Conservation (phyloP, 768 basidiomycete genomes). For the Pisolithus orientalis region DNA sequence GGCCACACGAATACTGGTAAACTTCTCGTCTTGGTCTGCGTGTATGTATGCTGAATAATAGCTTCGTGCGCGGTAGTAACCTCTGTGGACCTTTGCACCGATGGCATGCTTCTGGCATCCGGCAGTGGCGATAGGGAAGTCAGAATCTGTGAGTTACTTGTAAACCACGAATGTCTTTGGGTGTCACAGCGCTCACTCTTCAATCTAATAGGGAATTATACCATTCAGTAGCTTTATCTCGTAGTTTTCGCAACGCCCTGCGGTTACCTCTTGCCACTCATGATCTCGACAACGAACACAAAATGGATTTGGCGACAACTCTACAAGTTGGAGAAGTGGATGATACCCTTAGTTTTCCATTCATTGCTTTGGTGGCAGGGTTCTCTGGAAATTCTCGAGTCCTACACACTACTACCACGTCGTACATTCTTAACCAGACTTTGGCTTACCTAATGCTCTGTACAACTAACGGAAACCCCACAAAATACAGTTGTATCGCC, state of each 20-base stretch:
- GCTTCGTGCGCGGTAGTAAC: slow-evolving; percentile 30
- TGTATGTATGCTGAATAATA: not conserved
- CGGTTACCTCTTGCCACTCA: not conserved
- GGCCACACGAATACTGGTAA: slow-evolving; percentile 30
- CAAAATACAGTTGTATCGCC: not conserved
- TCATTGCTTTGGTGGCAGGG: not conserved
- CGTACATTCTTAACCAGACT: slow-evolving; percentile 2
- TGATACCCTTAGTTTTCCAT: not conserved
- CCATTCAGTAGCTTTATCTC: slow-evolving; percentile 15
- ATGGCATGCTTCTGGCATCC: slow-evolving; percentile 28
- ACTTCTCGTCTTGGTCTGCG: slow-evolving; percentile 19
- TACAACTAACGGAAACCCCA: not conserved
- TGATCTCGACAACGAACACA: not conserved
- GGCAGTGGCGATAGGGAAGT: slow-evolving; percentile 33
- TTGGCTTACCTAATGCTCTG: slow-evolving; percentile 22
- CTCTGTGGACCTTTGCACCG: slow-evolving; percentile 31
- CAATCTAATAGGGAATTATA: slow-evolving; percentile 20
- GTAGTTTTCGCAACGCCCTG: not conserved
- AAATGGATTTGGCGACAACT: no score
- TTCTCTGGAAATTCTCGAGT: no score
- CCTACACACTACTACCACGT: not conserved
- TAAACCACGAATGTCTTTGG: slow-evolving; percentile 9
- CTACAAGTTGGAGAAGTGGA: no score
- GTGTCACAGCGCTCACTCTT: slow-evolving; percentile 1
- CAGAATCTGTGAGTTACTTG: slow-evolving; percentile 29